Evolutionary conservation across 768 basidiomycete species (phyloP).

Genomic region (Lentinus brumalis): DNA sequence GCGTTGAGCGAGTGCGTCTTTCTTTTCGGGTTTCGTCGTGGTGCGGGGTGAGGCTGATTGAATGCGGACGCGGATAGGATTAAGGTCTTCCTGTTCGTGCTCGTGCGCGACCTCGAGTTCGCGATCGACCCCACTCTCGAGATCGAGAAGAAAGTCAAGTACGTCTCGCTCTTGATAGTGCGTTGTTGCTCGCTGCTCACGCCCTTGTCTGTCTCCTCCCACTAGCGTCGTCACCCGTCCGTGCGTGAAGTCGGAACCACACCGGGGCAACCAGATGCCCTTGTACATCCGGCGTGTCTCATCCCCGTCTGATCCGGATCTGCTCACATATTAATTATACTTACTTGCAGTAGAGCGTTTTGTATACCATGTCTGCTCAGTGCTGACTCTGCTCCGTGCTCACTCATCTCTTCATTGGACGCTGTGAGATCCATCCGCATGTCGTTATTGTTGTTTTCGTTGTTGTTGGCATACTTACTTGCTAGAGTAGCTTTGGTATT

Average conservation of each 20-base stretch:
- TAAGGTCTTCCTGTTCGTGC: constrained; percentile 61
- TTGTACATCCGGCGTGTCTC: constrained; percentile 30
- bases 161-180: constrained; percentile 32
- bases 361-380: too few relatives aligned
- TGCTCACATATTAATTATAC: too few relatives aligned
- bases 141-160: constrained; percentile 68
- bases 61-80: constrained; percentile 42
- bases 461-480: too few relatives aligned
- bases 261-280: constrained; percentile 62
- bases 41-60: neutral
- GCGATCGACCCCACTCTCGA: constrained; percentile 50
- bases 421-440: too few relatives aligned
- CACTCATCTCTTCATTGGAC: too few relatives aligned
- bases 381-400: too few relatives aligned
- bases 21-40: neutral
- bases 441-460: too few relatives aligned
- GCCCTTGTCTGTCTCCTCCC: constrained; percentile 2
- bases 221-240: constrained; percentile 56
- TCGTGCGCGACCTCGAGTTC: constrained; percentile 60
- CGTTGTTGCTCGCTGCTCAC: constrained; percentile 2
- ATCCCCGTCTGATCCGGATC: neutral
- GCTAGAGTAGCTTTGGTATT: too few relatives aligned
- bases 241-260: constrained; percentile 55
- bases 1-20: constrained; percentile 59
- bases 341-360: too few relatives aligned